A percentile compares a stretch with the other conserved stretches of the same genome.
Conservation (phyloP, 1,284 basidiomycete genomes). For the Pterula multifida region DNA sequence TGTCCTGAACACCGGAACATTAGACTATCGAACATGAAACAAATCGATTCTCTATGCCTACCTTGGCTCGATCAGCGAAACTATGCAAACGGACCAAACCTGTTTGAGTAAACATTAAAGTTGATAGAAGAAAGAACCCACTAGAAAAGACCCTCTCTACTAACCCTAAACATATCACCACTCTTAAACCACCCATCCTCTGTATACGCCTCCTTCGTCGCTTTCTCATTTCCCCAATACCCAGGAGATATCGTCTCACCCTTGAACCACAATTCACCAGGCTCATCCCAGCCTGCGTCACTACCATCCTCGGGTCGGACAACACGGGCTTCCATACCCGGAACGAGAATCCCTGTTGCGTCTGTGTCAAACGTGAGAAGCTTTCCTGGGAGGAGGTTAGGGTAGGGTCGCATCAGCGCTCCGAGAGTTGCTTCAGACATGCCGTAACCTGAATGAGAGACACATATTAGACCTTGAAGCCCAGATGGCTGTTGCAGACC, state of each 20-base stretch:
- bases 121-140: constrained; percentile 20
- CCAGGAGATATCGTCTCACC: constrained; percentile 45
- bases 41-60: too few relatives aligned
- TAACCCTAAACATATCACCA: constrained; percentile 54
- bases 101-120: neutral
- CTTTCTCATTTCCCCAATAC: constrained; percentile 59
- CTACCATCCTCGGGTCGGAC: constrained; percentile 49
- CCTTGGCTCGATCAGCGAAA: neutral
- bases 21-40: too few relatives aligned
- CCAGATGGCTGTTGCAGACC: neutral
- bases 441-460: neutral
- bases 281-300: constrained; percentile 41
- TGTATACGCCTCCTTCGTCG: constrained; percentile 52
- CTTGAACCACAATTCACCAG: constrained; percentile 53
- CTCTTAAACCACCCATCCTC: constrained; percentile 56
- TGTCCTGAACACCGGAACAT: too few relatives aligned
- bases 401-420: neutral
- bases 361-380: neutral
- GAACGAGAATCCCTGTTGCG: constrained; percentile 39
- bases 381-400: neutral
- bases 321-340: constrained; percentile 52
- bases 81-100: neutral
- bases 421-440: neutral
- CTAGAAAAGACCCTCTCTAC: constrained; percentile 51
- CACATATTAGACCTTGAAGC: neutral